These are phyloP conservation scores for Vitellaria paradoxa DNA, from an alignment of 179 eudicot species.

Conservation along the genomic window DNA sequence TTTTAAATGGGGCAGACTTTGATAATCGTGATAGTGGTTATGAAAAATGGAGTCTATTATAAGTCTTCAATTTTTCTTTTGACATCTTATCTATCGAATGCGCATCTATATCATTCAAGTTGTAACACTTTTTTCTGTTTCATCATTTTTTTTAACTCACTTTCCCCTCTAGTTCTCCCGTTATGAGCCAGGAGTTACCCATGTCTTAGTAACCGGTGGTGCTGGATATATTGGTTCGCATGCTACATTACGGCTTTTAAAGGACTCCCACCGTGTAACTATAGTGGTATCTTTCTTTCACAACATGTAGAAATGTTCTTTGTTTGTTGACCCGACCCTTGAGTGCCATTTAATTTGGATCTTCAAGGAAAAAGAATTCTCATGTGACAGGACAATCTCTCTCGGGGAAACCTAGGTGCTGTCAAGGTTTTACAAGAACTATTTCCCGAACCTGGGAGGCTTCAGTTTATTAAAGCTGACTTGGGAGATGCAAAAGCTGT, in stretches of 20 bases:
- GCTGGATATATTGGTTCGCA: constrained; percentile 98
- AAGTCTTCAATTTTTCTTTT: no score
- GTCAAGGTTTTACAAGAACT: constrained; percentile 67
- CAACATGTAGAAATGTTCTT: neutral
- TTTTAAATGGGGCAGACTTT: constrained; percentile 39
- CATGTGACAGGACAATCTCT: constrained; percentile 79
- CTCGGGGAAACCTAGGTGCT: constrained; percentile 93
- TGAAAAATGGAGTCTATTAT: no score
- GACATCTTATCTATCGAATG: no score
- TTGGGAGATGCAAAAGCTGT: constrained; percentile 84
- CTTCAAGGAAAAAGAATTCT: constrained; percentile 9
- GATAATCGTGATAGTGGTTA: no score
- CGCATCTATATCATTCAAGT: no score
- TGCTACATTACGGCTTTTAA: constrained; percentile 82
- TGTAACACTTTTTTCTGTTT: no score
- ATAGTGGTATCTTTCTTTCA: constrained; percentile 67
- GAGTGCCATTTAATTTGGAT: neutral
- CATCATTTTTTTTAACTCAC: no score
- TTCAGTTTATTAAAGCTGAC: constrained; percentile 88
- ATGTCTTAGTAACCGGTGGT: constrained; percentile 95
- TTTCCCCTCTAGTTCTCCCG: constrained; percentile 56
- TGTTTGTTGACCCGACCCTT: neutral
- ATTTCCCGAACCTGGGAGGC: constrained; percentile 83
- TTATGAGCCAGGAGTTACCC: constrained; percentile 79
- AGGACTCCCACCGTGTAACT: constrained; percentile 86